Evolutionary conservation across 768 basidiomycete species (phyloP), one percentile per base, ranked within the genome.

Genomic region (Mycena venus): DNA sequence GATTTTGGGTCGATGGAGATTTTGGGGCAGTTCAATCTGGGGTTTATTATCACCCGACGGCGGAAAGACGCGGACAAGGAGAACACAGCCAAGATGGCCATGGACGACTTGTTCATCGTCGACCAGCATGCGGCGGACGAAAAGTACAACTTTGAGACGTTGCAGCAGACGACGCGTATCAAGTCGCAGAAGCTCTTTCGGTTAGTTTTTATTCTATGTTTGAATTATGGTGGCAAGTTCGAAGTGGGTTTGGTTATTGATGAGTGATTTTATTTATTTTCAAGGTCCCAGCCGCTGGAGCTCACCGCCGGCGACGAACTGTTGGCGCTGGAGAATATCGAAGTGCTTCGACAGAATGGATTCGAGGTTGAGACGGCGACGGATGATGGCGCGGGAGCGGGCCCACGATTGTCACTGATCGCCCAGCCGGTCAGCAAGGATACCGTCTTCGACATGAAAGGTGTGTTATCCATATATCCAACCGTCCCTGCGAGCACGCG

Each of bases 41-140:
- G 97, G 0, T 99, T 99, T 83, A 96, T 99, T 82, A 89, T 99
- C 70, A 90, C 91, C 3, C 90, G 97, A 8, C 89, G 94, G 77
- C 85, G 86, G 69, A 86, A 86, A 73, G 60, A 15, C 10, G 79
- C 70, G 27, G 81, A 69, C 29, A 79, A 70, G 31, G 81, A 69
- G 2, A 75, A 27, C 19, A 64, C 55, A 11, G 73, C 55, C n/a
- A n/a, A n/a, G 15, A 86, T 91, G 84, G 97, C 99, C 80, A 86
- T 91, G 84, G 97, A 99, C 80, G 98, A 99, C 79, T 85, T 99
- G 49, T 99, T 99, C 84, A 96, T 99, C 74, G 90, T 99, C 21
- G 98, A 99, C 79, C 98, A 99, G 80, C 98, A 99, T 82, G 98
- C 98, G 6, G 93, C 96, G 7, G 98, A 99, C 83, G 98, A 99